Conservation (phyloP, 805 yeast species). For the Nakazawaea ishiwadae region DNA sequence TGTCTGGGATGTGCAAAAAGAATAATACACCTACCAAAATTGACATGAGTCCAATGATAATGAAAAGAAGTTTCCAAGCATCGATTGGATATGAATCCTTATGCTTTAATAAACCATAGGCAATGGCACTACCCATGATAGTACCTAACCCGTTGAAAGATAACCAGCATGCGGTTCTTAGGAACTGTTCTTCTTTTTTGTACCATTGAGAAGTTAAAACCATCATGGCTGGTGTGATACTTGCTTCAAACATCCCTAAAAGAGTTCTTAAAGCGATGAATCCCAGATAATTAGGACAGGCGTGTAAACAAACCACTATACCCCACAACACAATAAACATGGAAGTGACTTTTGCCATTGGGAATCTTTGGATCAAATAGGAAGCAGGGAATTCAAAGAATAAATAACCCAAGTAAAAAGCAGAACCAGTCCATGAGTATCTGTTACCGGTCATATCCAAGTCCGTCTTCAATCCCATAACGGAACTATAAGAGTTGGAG, state of each 20-base stretch:
- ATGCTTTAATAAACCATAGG: constrained; percentile 44
- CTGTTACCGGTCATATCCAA: constrained; percentile 30
- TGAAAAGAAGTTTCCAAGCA: constrained; percentile 58
- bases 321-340: constrained; percentile 31
- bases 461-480: constrained; percentile 33
- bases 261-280: constrained; percentile 39
- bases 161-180: constrained; percentile 35
- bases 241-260: constrained; percentile 45
- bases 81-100: constrained; percentile 30
- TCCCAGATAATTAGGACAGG: constrained; percentile 34
- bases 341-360: constrained; percentile 31
- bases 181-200: constrained; percentile 38
- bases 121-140: constrained; percentile 42
- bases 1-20: constrained; percentile 38
- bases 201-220: constrained; percentile 52
- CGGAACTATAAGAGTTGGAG: constrained; percentile 33
- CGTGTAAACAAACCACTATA: constrained; percentile 23
- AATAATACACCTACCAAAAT: constrained; percentile 44
- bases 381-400: constrained; percentile 33
- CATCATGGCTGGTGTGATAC: constrained; percentile 47
- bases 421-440: constrained; percentile 30
- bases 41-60: constrained; percentile 58
- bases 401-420: constrained; percentile 32
- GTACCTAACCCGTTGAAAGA: constrained; percentile 37
- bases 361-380: constrained; percentile 30